Evolutionary conservation across 495 filamentous ascomycete species (phyloP).

Genomic region (Aspergillus asperescens): DNA sequence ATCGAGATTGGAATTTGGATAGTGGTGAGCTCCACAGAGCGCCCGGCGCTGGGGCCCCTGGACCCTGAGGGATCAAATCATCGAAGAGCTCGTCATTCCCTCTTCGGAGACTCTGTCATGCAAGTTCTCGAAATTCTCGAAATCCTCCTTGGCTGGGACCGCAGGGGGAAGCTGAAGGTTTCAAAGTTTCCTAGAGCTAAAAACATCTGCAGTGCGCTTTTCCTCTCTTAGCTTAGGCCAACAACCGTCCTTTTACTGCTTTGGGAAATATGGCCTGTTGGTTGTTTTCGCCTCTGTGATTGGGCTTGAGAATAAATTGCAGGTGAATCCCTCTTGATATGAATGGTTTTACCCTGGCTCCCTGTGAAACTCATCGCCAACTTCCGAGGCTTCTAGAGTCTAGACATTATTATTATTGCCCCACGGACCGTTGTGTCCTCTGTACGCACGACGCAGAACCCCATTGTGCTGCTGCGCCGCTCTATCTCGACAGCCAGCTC

Average conservation of each 20-base stretch:
- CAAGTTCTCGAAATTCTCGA: too few species aligned
- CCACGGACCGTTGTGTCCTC: not conserved
- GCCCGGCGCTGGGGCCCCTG: too few species aligned
- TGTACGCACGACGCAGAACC: too few species aligned
- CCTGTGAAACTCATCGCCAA: too few species aligned
- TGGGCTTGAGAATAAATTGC: not conserved
- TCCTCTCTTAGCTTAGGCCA: conserved; percentile 9
- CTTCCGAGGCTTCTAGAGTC: not conserved
- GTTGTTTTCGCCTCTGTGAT: not conserved
- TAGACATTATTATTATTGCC: too few species aligned
- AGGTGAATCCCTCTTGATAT: too few species aligned
- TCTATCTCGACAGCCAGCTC: not conserved
- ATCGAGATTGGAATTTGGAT: not conserved
- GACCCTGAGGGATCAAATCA: too few species aligned
- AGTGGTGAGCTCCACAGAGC: too few species aligned
- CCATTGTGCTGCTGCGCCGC: too few species aligned
- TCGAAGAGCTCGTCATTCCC: conserved; percentile 20
- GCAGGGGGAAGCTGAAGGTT: conserved; percentile 16
- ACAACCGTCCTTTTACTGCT: conserved; percentile 18
- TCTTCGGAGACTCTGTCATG: too few species aligned
- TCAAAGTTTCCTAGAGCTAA: too few species aligned
- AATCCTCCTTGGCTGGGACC: conserved; percentile 3
- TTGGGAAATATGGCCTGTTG: conserved; percentile 13
- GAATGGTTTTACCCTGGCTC: too few species aligned
- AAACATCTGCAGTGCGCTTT: conserved; percentile 4